Percentiles rank a stretch among this genome's conserved stretches.
phyloP scores from a whole-genome alignment of 1,139 yeast genomes.

The Hyphopichia wangnamkhiaoensis region DNA sequence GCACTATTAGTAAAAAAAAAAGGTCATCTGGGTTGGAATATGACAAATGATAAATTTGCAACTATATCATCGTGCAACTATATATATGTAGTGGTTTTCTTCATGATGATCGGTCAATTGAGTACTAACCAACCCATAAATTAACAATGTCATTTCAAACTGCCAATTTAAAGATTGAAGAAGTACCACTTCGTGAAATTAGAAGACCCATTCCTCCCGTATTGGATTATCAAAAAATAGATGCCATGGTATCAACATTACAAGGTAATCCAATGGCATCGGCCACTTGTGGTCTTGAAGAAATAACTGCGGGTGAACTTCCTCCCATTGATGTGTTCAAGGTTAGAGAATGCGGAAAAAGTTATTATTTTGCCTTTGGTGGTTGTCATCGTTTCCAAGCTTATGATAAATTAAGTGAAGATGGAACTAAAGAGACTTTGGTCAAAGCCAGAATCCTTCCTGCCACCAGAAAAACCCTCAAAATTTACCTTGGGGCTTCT shows the following conservation, averaged over 20 bases:
- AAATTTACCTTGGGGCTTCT: conserved; percentile 64
- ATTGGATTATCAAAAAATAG: conserved; percentile 67
- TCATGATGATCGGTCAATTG: too few relatives aligned
- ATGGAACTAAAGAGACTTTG: conserved; percentile 37
- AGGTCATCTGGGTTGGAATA: not conserved
- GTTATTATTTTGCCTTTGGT: conserved; percentile 76
- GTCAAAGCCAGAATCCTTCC: conserved; percentile 70
- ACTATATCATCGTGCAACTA: not conserved
- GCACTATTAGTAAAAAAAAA: not conserved
- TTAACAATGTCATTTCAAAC: conserved; percentile 40
- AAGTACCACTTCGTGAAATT: conserved; percentile 65
- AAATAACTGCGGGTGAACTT: conserved; percentile 61
- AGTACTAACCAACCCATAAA: conserved; percentile 1
- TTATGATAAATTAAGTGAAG: conserved; percentile 47
- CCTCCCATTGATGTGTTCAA: conserved; percentile 78
- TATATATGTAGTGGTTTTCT: too few relatives aligned
- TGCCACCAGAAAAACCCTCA: conserved; percentile 62
- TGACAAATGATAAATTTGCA: conserved; percentile 1
- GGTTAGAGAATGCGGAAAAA: conserved; percentile 61
- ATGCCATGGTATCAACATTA: conserved; percentile 75
- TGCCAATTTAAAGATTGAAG: conserved; percentile 44
- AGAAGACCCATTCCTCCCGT: conserved; percentile 85
- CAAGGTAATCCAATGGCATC: conserved; percentile 65
- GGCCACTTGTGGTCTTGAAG: conserved; percentile 58
- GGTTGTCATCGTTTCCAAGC: conserved; percentile 87